Evolutionary conservation across 2,329 filamentous ascomycete genomes (phyloP).

Genomic region (Rosellinia necatrix): DNA sequence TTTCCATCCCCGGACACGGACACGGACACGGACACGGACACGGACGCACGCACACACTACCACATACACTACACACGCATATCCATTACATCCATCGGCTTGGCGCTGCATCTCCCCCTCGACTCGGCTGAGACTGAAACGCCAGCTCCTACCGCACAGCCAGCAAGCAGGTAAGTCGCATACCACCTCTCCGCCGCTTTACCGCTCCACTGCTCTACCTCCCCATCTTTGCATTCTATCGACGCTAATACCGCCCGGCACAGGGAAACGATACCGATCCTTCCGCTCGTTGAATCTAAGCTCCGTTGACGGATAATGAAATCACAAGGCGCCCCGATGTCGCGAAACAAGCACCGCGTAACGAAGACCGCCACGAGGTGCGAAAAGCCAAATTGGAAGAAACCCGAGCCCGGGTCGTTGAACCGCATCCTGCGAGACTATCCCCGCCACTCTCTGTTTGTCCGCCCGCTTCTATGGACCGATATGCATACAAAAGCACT

Average conservation of each 20-base stretch:
- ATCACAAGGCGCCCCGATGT: neutral
- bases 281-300: neutral
- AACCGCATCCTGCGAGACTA: conserved; percentile 57
- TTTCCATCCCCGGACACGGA: no score
- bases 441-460: conserved; percentile 52
- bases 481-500: conserved; percentile 56
- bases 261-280: neutral
- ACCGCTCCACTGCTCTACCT: no score
- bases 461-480: conserved; percentile 61
- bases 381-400: conserved; percentile 37
- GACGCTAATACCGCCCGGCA: neutral
- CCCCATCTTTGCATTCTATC: neutral
- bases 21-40: no score
- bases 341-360: neutral
- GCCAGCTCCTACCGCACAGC: no score
- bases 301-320: conserved; percentile 1
- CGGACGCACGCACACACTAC: no score
- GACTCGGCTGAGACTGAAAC: no score
- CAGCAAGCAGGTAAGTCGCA: neutral
- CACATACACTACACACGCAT: no score
- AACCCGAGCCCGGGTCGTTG: conserved; percentile 54
- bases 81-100: no score
- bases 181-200: neutral
- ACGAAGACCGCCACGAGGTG: conserved; percentile 23
- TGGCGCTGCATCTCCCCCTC: no score